Percentiles rank a stretch among this genome's conserved stretches.
These are phyloP conservation scores for Stromatinia cepivora DNA, from an alignment of 2,329 filamentous ascomycete species.

Conservation along the genomic window DNA sequence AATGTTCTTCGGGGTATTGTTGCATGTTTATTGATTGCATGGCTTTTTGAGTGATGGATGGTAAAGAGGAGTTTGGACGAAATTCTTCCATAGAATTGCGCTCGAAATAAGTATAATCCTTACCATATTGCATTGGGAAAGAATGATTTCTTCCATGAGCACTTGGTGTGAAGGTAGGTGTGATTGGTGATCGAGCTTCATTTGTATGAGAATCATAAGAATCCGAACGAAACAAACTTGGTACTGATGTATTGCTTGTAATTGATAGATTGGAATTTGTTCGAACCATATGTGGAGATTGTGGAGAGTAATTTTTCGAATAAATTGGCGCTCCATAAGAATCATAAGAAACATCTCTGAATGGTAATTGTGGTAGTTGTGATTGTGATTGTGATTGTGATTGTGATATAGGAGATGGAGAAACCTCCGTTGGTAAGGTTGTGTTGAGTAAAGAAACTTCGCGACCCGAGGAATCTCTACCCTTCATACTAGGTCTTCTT, in stretches of 20 bases:
- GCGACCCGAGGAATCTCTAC: conserved; percentile 56
- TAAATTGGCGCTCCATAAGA: conserved; percentile 5
- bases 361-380: conserved; percentile 25
- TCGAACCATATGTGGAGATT: conserved; percentile 29
- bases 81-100: neutral
- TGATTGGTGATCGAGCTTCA: conserved; percentile 57
- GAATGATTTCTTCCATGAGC: conserved; percentile 44
- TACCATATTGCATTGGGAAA: conserved; percentile 27
- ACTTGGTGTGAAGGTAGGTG: conserved; percentile 48
- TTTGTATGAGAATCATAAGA: conserved; percentile 63
- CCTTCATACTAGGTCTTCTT: conserved; percentile 50
- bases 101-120: neutral
- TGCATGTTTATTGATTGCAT: conserved; percentile 10
- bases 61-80: neutral
- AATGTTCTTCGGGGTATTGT: conserved; percentile 29
- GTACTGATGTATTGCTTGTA: conserved; percentile 39
- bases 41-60: neutral
- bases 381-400: neutral
- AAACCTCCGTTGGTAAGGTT: conserved; percentile 41
- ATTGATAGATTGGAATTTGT: conserved; percentile 44
- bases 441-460: conserved; percentile 59
- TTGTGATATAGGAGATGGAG: conserved; percentile 31
- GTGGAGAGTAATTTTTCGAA: conserved; percentile 21
- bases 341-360: neutral
- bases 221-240: conserved; percentile 59